Conservation (phyloP, 768 basidiomycete genomes). For the Russula brevipes region DNA sequence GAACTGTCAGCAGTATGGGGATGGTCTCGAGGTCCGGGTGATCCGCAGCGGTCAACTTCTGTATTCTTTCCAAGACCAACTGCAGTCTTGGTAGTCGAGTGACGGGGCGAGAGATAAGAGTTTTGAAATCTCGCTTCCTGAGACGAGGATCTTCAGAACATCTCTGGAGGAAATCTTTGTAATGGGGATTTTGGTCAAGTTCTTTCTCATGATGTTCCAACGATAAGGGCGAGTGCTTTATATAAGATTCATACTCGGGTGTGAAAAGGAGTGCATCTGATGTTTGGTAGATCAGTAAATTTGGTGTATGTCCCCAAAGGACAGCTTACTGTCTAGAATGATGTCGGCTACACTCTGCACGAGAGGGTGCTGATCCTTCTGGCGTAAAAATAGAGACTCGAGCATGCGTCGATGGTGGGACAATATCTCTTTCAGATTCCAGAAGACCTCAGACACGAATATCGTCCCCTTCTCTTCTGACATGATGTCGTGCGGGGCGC, state of each 20-base stretch:
- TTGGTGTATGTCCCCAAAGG: not conserved
- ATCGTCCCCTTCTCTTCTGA: constrained; percentile 45
- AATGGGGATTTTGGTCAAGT: constrained; percentile 59
- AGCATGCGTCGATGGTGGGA: constrained; percentile 65
- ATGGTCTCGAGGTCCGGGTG: constrained; percentile 77
- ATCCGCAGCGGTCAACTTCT: constrained; percentile 60
- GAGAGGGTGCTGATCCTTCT: constrained; percentile 80
- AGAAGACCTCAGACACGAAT: constrained; percentile 81
- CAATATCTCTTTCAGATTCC: constrained; percentile 68
- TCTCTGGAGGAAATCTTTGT: constrained; percentile 60
- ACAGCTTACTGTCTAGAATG: constrained; percentile 63
- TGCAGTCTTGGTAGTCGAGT: constrained; percentile 81
- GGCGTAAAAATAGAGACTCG: constrained; percentile 66
- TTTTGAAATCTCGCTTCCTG: constrained; percentile 70
- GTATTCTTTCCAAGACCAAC: constrained; percentile 64
- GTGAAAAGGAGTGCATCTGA: constrained; percentile 45
- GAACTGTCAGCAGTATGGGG: constrained; percentile 61
- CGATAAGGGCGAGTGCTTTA: constrained; percentile 84
- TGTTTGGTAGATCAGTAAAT: constrained; percentile 2
- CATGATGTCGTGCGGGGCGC: constrained; percentile 62
- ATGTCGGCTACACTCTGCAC: constrained; percentile 82
- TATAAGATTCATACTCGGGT: constrained; percentile 69
- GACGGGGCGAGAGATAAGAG: constrained; percentile 80
- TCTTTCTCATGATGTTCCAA: constrained; percentile 79
- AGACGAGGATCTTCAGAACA: constrained; percentile 60